These are phyloP conservation scores for Podospora appendiculata DNA, from an alignment of 495 filamentous ascomycete species.

Conservation along the genomic window DNA sequence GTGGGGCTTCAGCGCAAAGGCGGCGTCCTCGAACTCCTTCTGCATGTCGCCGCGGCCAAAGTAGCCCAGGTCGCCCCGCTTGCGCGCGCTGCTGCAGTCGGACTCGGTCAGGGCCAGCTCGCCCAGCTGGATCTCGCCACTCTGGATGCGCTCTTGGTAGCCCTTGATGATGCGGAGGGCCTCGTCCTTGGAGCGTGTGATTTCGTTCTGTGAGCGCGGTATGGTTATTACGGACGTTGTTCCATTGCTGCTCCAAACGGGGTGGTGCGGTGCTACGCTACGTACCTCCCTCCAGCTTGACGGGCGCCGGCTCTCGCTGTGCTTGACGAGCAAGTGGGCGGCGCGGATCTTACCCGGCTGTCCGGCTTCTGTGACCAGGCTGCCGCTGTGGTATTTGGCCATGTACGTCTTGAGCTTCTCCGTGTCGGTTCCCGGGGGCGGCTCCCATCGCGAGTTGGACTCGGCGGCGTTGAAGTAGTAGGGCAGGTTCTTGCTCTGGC, in stretches of 20 bases:
- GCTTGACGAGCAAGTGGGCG: conserved; percentile 89
- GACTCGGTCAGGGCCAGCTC: conserved; percentile 82
- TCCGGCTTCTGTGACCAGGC: conserved; percentile 24
- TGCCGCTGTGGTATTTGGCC: conserved; percentile 62
- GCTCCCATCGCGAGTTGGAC: conserved; percentile 89
- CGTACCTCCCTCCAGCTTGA: conserved; percentile 78
- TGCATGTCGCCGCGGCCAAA: conserved; percentile 96
- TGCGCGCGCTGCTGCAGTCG: conserved; percentile 90
- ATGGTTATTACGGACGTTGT: background rate
- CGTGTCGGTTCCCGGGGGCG: conserved; percentile 74
- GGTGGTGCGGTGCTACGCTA: background rate
- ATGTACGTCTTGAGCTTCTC: conserved; percentile 91
- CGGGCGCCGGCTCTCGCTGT: conserved; percentile 74
- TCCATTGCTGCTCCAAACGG: background rate
- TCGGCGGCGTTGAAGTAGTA: conserved; percentile 90
- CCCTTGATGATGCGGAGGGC: conserved; percentile 66
- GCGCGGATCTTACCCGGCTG: conserved; percentile 78
- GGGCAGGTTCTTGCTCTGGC: conserved; percentile 93
- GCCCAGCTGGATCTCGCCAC: conserved; percentile 57
- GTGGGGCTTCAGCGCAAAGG: conserved; percentile 76
- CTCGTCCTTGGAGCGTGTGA: conserved; percentile 82
- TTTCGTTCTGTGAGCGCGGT: conserved; percentile 48
- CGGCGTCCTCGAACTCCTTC: conserved; percentile 94
- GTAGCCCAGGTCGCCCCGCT: conserved; percentile 90
- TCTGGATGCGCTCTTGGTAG: conserved; percentile 66